Percentiles rank a stretch among this genome's conserved stretches.
Evolutionary conservation across 805 yeast species (phyloP).

Genomic region (Starmerella floricola): DNA sequence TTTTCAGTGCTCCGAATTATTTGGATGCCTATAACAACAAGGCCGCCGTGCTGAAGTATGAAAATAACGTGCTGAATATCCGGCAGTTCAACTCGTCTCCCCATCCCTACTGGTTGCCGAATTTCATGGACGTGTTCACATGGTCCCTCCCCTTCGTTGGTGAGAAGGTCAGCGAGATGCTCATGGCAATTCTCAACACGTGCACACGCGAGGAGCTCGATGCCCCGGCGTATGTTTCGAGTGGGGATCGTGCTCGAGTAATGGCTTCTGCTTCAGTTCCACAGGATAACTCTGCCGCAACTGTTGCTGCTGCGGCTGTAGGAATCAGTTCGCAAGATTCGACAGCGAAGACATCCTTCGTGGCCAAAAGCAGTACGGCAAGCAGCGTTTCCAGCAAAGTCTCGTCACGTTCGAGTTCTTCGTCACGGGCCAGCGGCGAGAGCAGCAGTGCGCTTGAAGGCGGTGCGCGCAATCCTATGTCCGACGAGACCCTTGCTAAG

Average conservation of each 20-base stretch:
- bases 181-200: slow-evolving; percentile 76
- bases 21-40: slow-evolving; percentile 85
- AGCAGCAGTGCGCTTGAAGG: not conserved
- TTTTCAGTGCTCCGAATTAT: slow-evolving; percentile 93
- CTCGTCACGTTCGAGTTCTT: not conserved
- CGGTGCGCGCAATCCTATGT: not conserved
- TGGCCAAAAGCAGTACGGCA: too few species aligned
- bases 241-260: slow-evolving; percentile 13
- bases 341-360: too few species aligned
- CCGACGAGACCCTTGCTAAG: slow-evolving; percentile 29
- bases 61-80: slow-evolving; percentile 83
- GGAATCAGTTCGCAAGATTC: too few species aligned
- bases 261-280: slow-evolving; percentile 18
- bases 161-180: slow-evolving; percentile 87
- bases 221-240: slow-evolving; percentile 9
- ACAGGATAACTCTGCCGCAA: slow-evolving; percentile 3
- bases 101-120: slow-evolving; percentile 95
- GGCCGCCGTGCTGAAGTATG: slow-evolving; percentile 89
- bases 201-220: slow-evolving; percentile 92
- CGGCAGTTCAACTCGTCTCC: slow-evolving; percentile 87
- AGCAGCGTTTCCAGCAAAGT: not conserved
- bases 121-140: slow-evolving; percentile 91
- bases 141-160: slow-evolving; percentile 98
- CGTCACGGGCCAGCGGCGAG: not conserved
- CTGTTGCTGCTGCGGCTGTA: slow-evolving; percentile 13